Evolutionary conservation across 2,329 filamentous ascomycete genomes (phyloP), one percentile per base, ranked within the genome.

Genomic region (Pseudogymnoascus pannorum): DNA sequence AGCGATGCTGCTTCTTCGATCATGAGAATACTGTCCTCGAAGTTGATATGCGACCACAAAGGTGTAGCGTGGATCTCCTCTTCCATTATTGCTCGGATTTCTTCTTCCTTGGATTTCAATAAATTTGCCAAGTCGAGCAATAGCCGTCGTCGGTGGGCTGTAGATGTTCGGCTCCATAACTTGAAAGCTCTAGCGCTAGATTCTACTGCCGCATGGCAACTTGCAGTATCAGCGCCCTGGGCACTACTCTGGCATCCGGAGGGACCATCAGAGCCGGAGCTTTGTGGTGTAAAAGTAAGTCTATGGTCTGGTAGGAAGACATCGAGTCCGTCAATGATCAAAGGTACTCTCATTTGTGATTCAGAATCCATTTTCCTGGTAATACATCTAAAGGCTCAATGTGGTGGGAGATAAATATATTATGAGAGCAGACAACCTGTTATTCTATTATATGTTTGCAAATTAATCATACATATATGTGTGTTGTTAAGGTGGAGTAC

Each of bases 31-130:
- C n/a, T 61, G 4, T 61, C 60, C 24, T 62, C 42, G 9, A 66
- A 11, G 16, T 62, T 65, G 58, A 65, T 64, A 3, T 24, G 14
- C 35, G 63, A 35, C 63, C 61, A 66, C 31, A 54, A 2, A 12
- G 29, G n/a, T 2, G 61, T 24, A 26, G 29, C 18, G 26, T 48
- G 5, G 24, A 62, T 63, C 58, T 66, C 64, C 5, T 61, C 29
- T 18, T 60, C 24, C 24, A 66, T 65, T 5, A 65, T 40, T 3
- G 31, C 3, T 8, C 14, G 16, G 20, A 64, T 58, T 31, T 65
- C 62, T 11, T 33, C 42, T 6, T 26, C 57, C 58, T 31, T 36
- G 14, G 20, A 11, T 61, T 36, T 12, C 5, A 65, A 40, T 24
- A 65, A 59, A 11, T 59, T 24, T 9, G 57, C 59, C 5, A 57